Conservation (phyloP, 2,329 filamentous ascomycete species). For the Sphaerulina vaccinii region DNA sequence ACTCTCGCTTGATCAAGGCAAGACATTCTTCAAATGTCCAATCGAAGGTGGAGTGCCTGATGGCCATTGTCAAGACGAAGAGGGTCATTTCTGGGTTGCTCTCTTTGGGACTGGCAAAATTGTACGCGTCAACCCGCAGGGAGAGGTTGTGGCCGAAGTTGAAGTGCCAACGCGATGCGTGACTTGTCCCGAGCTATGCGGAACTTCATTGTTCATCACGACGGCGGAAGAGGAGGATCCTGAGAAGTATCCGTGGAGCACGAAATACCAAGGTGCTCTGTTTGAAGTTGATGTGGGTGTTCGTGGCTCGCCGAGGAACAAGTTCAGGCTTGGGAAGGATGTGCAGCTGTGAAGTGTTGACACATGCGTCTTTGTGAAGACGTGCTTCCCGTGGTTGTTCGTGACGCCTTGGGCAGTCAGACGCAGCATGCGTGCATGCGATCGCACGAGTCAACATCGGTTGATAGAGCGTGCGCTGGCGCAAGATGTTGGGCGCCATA, state of each 20-base stretch:
- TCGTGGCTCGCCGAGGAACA: conserved; percentile 61
- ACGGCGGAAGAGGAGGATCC: conserved; percentile 69
- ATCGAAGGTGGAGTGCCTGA: conserved; percentile 68
- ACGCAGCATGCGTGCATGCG: too few relatives aligned
- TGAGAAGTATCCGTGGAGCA: conserved; percentile 61
- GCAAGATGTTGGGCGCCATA: too few relatives aligned
- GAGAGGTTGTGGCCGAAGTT: conserved; percentile 71
- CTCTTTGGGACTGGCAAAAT: conserved; percentile 78
- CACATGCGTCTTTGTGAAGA: too few relatives aligned
- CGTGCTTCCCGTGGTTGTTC: too few relatives aligned
- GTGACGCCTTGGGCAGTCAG: too few relatives aligned
- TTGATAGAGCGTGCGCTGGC: too few relatives aligned
- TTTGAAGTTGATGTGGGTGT: conserved; percentile 78
- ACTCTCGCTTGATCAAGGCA: conserved; percentile 61
- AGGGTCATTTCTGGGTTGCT: conserved; percentile 86
- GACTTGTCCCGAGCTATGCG: conserved; percentile 79
- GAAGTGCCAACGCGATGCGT: conserved; percentile 73
- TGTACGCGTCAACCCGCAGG: conserved; percentile 68
- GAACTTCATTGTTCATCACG: conserved; percentile 73
- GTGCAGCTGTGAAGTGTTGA: conserved; percentile 7
- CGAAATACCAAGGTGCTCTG: conserved; percentile 65
- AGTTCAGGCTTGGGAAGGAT: conserved; percentile 54
- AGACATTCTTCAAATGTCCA: conserved; percentile 70
- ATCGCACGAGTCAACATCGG: not conserved
- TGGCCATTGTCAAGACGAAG: conserved; percentile 77